Evolutionary conservation across 148 eudicot genomes (phyloP).

Genomic region (Vaccinium myrtillus): DNA sequence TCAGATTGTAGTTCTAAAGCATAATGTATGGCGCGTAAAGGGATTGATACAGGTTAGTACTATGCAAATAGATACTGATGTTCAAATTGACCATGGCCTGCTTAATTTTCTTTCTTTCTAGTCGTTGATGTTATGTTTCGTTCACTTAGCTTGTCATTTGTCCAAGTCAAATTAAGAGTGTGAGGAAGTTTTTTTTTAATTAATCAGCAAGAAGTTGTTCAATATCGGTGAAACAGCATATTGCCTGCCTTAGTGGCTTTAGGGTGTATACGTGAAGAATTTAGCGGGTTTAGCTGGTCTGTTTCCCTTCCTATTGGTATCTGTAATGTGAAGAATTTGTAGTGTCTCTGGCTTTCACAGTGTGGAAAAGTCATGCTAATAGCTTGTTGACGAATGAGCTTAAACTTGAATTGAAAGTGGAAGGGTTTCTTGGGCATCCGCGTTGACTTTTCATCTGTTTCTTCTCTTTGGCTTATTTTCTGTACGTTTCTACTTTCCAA

Average conservation of each 20-base stretch:
- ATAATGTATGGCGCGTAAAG: slow-evolving; percentile 88
- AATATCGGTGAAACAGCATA: not conserved
- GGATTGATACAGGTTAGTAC: slow-evolving; percentile 72
- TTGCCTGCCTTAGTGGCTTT: not conserved
- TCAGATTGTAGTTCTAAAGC: slow-evolving; percentile 72
- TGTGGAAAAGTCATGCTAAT: slow-evolving; percentile 1
- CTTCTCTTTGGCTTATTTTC: too few relatives aligned
- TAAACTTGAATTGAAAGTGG: not conserved
- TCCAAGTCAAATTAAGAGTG: not conserved
- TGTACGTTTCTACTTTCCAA: too few relatives aligned
- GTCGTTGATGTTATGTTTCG: not conserved
- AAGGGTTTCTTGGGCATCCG: not conserved
- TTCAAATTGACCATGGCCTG: not conserved
- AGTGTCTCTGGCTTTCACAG: not conserved
- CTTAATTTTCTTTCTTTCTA: not conserved
- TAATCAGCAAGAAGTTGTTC: not conserved
- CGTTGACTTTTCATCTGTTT: too few relatives aligned
- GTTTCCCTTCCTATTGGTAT: not conserved
- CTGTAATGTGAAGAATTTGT: not conserved
- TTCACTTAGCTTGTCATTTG: not conserved
- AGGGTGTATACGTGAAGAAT: not conserved
- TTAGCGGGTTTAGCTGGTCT: not conserved
- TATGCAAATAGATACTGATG: not conserved
- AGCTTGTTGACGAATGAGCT: not conserved
- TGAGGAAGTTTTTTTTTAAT: not conserved